Evolutionary conservation across 2,329 filamentous ascomycete genomes (phyloP), one percentile per base, ranked within the genome.

Genomic region (Huntiella moniliformis): DNA sequence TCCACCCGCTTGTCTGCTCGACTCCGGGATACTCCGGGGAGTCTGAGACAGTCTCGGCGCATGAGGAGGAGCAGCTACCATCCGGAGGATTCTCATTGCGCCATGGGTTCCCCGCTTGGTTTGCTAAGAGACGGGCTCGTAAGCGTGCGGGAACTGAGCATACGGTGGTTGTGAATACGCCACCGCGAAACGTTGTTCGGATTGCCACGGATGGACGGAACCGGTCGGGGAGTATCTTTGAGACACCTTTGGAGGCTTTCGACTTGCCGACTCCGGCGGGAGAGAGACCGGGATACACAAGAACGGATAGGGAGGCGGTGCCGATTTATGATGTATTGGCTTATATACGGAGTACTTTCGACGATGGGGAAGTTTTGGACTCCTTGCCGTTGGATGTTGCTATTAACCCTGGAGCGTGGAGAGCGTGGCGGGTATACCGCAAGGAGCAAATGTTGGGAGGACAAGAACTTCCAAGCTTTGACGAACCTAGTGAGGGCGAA

Each of bases 61-160:
- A 77, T 2, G 85, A 94, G 54, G 78, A 84, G 32, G 83, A 92
- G 57, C 70, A 82, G 11, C 65, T 95, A 44, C 82, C 86, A 0
- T 87, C 88, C 0, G 91, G 88, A 2, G 83, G 85, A 0, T 94
- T 95, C 64, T 93, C 82, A 55, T 66, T 96, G 42, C 75, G 83
- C 45, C 83, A 95, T 64, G 88, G 85, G 11, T 96, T 96, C 58
- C 84, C 87, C 1, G 69, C 73, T 45, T 96, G 88, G 88, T 94
- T 92, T 59, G 73, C 75, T n/a, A 66, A 74, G 38, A 66, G 74
- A 36, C 67, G 67, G 3, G 67, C 62, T 42, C 63, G 66, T 50
- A 67, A 61, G 36, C 58, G 56, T 22, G 48, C 56, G 4, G 56
- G 56, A 51, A 44, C 52, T 56, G 36, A 60, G 56, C 35, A 40